Conservation (phyloP, 768 basidiomycete genomes). For the Inosperma sp. region DNA sequence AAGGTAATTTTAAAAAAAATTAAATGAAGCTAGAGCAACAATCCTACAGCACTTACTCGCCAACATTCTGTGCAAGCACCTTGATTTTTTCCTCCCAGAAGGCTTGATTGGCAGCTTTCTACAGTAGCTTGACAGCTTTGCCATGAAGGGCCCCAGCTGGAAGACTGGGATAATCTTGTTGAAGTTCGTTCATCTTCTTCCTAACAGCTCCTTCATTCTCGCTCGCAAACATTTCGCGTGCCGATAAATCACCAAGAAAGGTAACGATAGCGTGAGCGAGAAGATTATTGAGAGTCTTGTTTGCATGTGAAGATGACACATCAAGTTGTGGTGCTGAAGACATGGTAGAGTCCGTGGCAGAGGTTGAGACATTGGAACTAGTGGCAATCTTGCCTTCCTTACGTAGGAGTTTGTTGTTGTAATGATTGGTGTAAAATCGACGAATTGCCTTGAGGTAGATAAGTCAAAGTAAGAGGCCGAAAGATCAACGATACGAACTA, state of each 20-base stretch:
- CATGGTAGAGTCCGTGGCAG: neutral
- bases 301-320: neutral
- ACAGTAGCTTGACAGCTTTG: constrained; percentile 11
- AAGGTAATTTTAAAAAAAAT: neutral
- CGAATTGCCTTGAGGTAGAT: constrained; percentile 5
- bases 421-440: constrained; percentile 1
- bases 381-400: neutral
- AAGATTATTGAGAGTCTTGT: neutral
- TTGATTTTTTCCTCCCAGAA: neutral
- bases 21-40: neutral
- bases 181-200: constrained; percentile 3
- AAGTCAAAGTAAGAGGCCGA: neutral
- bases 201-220: constrained; percentile 7
- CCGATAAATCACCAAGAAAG: constrained; percentile 2
- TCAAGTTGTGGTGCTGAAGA: neutral
- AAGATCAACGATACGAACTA: neutral
- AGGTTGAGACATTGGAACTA: neutral
- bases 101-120: neutral
- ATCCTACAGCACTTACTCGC: neutral
- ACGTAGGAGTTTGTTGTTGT: constrained; percentile 7
- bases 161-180: constrained; percentile 2
- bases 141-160: constrained; percentile 4
- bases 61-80: neutral
- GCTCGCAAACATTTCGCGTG: constrained; percentile 7
- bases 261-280: constrained; percentile 4